These are phyloP conservation scores for Hymenoscyphus fructigenus DNA, from an alignment of 2,329 filamentous ascomycete species.

Conservation along the genomic window DNA sequence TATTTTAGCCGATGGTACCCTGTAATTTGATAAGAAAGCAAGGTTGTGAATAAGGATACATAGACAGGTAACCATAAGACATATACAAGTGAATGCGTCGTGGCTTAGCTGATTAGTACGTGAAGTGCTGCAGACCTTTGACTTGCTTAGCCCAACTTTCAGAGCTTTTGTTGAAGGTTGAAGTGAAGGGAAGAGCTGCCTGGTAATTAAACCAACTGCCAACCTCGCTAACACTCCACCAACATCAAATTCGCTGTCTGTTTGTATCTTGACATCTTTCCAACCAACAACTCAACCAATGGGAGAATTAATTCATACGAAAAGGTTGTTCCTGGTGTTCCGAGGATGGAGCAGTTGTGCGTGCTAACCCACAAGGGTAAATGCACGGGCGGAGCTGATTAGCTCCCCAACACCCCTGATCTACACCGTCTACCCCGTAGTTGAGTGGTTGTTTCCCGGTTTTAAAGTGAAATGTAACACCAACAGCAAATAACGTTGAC, in stretches of 20 bases:
- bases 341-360: not conserved
- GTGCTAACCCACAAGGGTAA: not conserved
- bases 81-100: not conserved
- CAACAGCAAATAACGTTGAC: too few relatives aligned
- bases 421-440: too few relatives aligned
- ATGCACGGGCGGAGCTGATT: too few relatives aligned
- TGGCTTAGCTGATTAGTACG: not conserved
- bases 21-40: too few relatives aligned
- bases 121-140: not conserved
- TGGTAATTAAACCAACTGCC: not conserved
- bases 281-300: not conserved
- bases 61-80: not conserved
- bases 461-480: too few relatives aligned
- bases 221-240: not conserved
- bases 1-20: too few relatives aligned
- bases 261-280: not conserved
- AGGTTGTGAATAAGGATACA: too few relatives aligned
- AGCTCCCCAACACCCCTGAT: too few relatives aligned
- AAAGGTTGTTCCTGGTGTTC: not conserved
- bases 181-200: not conserved
- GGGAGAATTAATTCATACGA: not conserved
- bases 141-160: too few relatives aligned
- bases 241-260: not conserved
- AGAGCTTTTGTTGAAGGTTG: too few relatives aligned
- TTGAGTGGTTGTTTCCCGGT: too few relatives aligned